Evolutionary conservation across 2,329 filamentous ascomycete genomes (phyloP).

Genomic region (Catunica adiposa): DNA sequence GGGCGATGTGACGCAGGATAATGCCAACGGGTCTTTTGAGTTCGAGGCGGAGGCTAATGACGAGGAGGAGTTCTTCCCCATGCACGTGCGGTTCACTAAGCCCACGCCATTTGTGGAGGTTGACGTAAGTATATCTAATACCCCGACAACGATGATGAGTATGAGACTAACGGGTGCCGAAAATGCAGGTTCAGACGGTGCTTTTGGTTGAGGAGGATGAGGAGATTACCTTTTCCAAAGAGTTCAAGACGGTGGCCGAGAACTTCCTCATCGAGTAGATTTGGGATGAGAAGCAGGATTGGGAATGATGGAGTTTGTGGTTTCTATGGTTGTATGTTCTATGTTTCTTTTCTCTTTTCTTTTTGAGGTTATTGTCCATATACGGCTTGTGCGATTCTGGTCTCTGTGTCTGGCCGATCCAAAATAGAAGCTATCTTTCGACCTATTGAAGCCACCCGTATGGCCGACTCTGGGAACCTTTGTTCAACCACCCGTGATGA

Average conservation of each 20-base stretch:
- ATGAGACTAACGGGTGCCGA: constrained; percentile 2
- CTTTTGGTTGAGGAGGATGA: constrained; percentile 59
- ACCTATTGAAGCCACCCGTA: not conserved
- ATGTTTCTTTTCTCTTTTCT: not conserved
- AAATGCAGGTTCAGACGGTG: constrained; percentile 43
- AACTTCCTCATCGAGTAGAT: constrained; percentile 58
- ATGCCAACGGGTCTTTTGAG: constrained; percentile 75
- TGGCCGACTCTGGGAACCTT: not conserved
- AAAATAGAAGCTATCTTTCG: not conserved
- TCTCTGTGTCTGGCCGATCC: not conserved
- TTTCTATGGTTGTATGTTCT: constrained; percentile 11
- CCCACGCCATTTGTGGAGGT: constrained; percentile 76
- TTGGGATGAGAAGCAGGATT: constrained; percentile 1
- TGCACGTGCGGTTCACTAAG: constrained; percentile 82
- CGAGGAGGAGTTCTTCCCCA: constrained; percentile 95
- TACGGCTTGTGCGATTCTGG: not conserved
- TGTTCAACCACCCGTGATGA: too few species aligned
- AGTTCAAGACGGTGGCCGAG: constrained; percentile 61
- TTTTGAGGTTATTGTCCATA: not conserved
- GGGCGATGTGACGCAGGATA: constrained; percentile 67
- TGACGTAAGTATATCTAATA: constrained; percentile 50
- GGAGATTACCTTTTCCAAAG: constrained; percentile 68
- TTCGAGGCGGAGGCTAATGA: constrained; percentile 80
- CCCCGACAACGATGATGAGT: not conserved
- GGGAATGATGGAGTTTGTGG: not conserved